Evolutionary conservation across 1,284 basidiomycete genomes (phyloP).

Genomic region (Ganoderma leucocontextum): DNA sequence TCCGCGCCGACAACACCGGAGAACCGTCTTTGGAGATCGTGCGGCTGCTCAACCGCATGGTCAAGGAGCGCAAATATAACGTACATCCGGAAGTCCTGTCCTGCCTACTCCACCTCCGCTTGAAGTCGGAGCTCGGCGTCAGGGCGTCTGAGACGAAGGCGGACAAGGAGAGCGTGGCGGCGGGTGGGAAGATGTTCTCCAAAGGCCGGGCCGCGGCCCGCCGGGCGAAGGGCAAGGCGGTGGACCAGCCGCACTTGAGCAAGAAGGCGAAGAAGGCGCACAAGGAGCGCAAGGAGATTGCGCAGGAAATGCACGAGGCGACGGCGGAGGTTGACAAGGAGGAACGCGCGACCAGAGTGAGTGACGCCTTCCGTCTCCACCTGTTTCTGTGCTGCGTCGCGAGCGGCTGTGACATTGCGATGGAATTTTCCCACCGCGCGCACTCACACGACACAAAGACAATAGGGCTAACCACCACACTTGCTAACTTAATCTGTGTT

Average conservation of each 20-base stretch:
- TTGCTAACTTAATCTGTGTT: slow-evolving; percentile 12
- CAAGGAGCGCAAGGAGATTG: slow-evolving; percentile 87
- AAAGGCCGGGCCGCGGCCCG: slow-evolving; percentile 60
- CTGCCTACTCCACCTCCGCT: slow-evolving; percentile 86
- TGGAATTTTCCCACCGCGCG: slow-evolving; percentile 27
- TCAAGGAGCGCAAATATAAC: slow-evolving; percentile 92
- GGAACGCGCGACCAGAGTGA: slow-evolving; percentile 83
- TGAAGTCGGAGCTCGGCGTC: slow-evolving; percentile 88
- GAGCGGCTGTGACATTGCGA: slow-evolving; percentile 16
- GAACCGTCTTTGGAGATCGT: slow-evolving; percentile 89
- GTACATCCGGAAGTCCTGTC: slow-evolving; percentile 91
- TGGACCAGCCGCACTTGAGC: slow-evolving; percentile 78
- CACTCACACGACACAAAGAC: slow-evolving; percentile 20
- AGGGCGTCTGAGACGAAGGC: slow-evolving; percentile 75
- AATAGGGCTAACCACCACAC: slow-evolving; percentile 22
- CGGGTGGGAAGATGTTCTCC: slow-evolving; percentile 45
- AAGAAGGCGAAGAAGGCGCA: slow-evolving; percentile 86
- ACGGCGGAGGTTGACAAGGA: slow-evolving; percentile 95
- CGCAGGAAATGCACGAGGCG: slow-evolving; percentile 92
- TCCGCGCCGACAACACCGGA: slow-evolving; percentile 84
- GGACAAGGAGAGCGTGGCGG: slow-evolving; percentile 56
- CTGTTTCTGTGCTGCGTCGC: slow-evolving; percentile 23
- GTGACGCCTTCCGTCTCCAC: slow-evolving; percentile 32
- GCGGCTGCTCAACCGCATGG: slow-evolving; percentile 93
- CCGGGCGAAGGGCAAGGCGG: slow-evolving; percentile 65